A percentile compares a stretch with the other conserved stretches of the same genome.
phyloP scores from a whole-genome alignment of 495 filamentous ascomycete species.

The Beverwykella pulmonaria region DNA sequence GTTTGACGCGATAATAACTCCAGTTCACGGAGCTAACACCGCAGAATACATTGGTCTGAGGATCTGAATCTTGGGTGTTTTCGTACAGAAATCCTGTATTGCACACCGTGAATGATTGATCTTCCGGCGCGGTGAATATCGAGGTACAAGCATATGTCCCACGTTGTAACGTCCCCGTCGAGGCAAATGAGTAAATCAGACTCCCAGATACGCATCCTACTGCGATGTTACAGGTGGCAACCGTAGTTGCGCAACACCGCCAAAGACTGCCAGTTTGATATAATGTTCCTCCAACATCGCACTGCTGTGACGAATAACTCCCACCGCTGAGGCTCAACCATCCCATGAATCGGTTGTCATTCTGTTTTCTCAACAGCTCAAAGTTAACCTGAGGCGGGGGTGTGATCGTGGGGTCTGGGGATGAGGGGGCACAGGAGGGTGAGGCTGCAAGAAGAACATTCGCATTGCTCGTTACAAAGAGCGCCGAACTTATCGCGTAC shows the following conservation, averaged over 20 bases:
- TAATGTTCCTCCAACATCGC: constrained; percentile 16
- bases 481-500: not conserved
- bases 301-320: constrained; percentile 3
- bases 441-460: constrained; percentile 1
- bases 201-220: constrained; percentile 22
- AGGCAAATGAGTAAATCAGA: constrained; percentile 10
- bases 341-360: constrained; percentile 21
- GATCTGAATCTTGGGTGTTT: constrained; percentile 19
- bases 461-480: not conserved
- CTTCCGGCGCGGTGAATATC: constrained; percentile 14
- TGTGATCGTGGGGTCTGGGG: constrained; percentile 24
- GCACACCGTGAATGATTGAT: constrained; percentile 22
- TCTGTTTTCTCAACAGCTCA: constrained; percentile 21
- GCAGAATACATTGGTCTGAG: constrained; percentile 24
- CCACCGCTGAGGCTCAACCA: constrained; percentile 9
- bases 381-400: constrained; percentile 10
- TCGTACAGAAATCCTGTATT: constrained; percentile 26
- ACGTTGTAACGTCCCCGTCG: not conserved
- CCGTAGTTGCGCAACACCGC: constrained; percentile 22
- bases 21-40: constrained; percentile 20
- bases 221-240: constrained; percentile 6
- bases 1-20: constrained; percentile 17
- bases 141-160: constrained; percentile 8
- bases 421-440: not conserved
- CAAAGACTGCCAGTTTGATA: constrained; percentile 17